A percentile compares a stretch with the other conserved stretches of the same genome.
phyloP scores from a whole-genome alignment of 768 basidiomycete genomes.

The Phanerochaete sordida region DNA sequence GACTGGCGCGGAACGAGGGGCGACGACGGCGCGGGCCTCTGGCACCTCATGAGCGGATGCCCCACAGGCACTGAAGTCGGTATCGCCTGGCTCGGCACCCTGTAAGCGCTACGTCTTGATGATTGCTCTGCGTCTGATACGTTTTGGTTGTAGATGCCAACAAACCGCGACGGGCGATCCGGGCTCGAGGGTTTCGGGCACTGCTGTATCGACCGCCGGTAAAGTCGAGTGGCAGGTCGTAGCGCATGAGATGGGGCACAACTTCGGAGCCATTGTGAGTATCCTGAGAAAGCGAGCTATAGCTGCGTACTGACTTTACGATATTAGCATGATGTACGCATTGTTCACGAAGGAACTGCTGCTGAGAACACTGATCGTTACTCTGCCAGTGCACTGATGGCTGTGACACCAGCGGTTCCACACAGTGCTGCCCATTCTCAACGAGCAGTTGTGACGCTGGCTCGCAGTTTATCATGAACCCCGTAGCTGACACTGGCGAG shows the following conservation, averaged over 20 bases:
- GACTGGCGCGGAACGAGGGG: conserved; percentile 76
- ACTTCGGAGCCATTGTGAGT: conserved; percentile 86
- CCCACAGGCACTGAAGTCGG: conserved; percentile 80
- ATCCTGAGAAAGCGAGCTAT: conserved; percentile 2
- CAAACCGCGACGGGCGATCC: conserved; percentile 43
- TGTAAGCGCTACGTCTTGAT: conserved; percentile 39
- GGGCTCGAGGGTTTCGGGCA: conserved; percentile 64
- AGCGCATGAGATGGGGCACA: conserved; percentile 82
- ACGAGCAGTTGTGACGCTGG: conserved; percentile 58
- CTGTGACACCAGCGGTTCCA: conserved; percentile 45
- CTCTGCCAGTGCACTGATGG: conserved; percentile 54
- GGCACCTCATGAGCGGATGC: conserved; percentile 87
- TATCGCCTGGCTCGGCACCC: conserved; percentile 83
- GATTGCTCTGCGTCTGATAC: neutral
- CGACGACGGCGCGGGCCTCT: conserved; percentile 74
- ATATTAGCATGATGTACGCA: conserved; percentile 55
- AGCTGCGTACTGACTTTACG: conserved; percentile 14
- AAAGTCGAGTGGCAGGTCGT: conserved; percentile 81
- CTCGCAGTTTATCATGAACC: conserved; percentile 80
- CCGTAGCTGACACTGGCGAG: conserved; percentile 62
- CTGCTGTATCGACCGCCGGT: conserved; percentile 76
- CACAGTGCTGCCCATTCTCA: conserved; percentile 66
- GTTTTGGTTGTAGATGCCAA: conserved; percentile 44
- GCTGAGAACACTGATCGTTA: conserved; percentile 1
- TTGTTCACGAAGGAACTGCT: no score